Conservation (phyloP, 1,284 basidiomycete genomes). For the Phylloporus gajari region DNA sequence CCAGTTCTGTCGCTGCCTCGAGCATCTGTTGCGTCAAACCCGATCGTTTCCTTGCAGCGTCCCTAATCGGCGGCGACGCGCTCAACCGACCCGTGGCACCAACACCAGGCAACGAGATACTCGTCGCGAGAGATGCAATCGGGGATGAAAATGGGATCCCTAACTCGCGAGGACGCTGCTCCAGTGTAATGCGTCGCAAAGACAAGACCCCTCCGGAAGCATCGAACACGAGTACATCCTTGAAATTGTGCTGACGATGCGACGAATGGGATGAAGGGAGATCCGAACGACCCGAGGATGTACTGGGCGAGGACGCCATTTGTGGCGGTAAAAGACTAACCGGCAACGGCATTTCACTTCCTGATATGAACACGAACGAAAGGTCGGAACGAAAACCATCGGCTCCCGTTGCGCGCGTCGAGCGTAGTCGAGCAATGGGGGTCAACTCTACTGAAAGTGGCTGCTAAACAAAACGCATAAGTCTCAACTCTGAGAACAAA, state of each 20-base stretch:
- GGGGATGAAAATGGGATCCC: slow-evolving; percentile 38
- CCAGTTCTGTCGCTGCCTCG: slow-evolving; percentile 56
- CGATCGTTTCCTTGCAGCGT: slow-evolving; percentile 37
- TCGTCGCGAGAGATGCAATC: slow-evolving; percentile 36
- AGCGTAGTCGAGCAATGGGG: slow-evolving; percentile 52
- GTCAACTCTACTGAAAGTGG: slow-evolving; percentile 63
- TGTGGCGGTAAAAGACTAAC: slow-evolving; percentile 51
- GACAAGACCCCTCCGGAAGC: too few species aligned
- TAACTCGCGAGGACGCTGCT: too few species aligned
- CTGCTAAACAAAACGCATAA: slow-evolving; percentile 47
- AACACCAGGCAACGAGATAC: slow-evolving; percentile 53
- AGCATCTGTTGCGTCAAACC: slow-evolving; percentile 38
- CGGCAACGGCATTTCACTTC: slow-evolving; percentile 48
- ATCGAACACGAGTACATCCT: too few species aligned
- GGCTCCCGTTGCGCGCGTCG: slow-evolving; percentile 43
- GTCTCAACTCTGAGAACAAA: slow-evolving; percentile 13
- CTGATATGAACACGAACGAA: slow-evolving; percentile 65
- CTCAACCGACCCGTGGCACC: slow-evolving; percentile 47
- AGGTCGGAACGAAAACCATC: slow-evolving; percentile 49
- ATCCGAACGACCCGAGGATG: slow-evolving; percentile 35
- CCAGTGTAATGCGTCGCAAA: too few species aligned
- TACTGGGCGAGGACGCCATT: slow-evolving; percentile 43
- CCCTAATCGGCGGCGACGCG: slow-evolving; percentile 29
- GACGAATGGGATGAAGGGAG: slow-evolving; percentile 48
- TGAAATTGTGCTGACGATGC: slow-evolving; percentile 17